These are phyloP conservation scores for Sistotremastrum niveocremeum DNA, from an alignment of 768 basidiomycete genomes.

Conservation along the genomic window DNA sequence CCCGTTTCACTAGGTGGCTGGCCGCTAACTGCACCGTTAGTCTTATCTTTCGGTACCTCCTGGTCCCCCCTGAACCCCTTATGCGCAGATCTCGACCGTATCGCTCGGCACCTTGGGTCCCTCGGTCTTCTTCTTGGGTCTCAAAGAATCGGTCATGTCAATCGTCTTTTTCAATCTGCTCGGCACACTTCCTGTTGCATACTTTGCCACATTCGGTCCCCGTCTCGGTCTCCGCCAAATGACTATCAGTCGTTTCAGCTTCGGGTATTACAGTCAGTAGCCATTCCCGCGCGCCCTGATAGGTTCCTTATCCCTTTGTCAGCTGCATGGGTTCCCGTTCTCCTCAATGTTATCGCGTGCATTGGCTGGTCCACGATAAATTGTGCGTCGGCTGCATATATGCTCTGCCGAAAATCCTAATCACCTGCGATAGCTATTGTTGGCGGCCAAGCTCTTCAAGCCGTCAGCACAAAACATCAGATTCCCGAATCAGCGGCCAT, in stretches of 20 bases:
- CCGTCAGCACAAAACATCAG: conserved; percentile 13
- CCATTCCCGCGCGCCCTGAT: background rate
- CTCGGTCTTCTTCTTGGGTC: conserved; percentile 20
- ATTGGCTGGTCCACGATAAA: conserved; percentile 29
- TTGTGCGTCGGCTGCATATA: conserved; percentile 9
- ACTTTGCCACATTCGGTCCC: conserved; percentile 25
- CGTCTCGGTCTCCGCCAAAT: conserved; percentile 29
- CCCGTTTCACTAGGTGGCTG: conserved; percentile 15
- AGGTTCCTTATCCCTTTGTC: conserved; percentile 3
- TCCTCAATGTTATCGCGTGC: conserved; percentile 29
- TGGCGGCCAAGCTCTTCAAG: conserved; percentile 19
- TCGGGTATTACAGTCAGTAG: conserved; percentile 17
- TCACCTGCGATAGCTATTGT: conserved; percentile 8
- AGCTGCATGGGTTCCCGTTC: conserved; percentile 15
- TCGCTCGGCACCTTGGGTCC: conserved; percentile 26
- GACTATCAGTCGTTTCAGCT: conserved; percentile 27
- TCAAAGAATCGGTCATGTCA: conserved; percentile 22
- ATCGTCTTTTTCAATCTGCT: conserved; percentile 30
- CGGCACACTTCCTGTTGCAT: conserved; percentile 18
- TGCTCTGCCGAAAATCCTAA: conserved; percentile 2
- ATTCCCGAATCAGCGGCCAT: conserved; percentile 28
- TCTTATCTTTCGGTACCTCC: background rate
- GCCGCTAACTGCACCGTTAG: conserved; percentile 17
- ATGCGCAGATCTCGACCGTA: conserved; percentile 18
- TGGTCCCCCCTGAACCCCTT: background rate